phyloP scores from a whole-genome alignment of 805 yeast genomes.

The Ogataea ramenticola region DNA sequence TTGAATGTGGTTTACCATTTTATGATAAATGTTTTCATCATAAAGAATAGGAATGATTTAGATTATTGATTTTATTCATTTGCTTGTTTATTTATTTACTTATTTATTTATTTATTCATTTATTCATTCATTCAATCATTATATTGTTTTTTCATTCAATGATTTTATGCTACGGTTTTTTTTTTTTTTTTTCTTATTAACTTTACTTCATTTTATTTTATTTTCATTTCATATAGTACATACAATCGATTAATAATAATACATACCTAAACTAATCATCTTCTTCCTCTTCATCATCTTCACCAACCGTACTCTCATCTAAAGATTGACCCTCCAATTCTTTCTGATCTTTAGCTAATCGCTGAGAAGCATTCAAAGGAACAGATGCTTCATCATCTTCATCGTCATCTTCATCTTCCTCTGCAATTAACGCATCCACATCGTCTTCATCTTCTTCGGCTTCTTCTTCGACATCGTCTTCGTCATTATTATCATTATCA shows the following conservation, averaged over 20 bases:
- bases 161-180: too few relatives aligned
- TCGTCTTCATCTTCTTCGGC: constrained; percentile 3
- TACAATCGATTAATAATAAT: too few relatives aligned
- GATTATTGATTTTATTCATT: too few relatives aligned
- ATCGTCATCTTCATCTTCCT: constrained; percentile 10
- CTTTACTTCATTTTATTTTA: not conserved
- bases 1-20: constrained; percentile 48
- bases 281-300: constrained; percentile 9
- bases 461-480: constrained; percentile 3
- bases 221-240: not conserved
- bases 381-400: constrained; percentile 8
- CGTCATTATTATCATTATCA: not conserved
- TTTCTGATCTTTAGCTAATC: constrained; percentile 16
- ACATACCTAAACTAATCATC: constrained; percentile 2
- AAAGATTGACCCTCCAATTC: constrained; percentile 18
- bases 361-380: constrained; percentile 10
- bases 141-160: too few relatives aligned
- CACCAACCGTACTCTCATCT: constrained; percentile 4
- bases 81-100: too few relatives aligned
- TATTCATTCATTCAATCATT: too few relatives aligned
- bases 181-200: too few relatives aligned
- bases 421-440: constrained; percentile 6
- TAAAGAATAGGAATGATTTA: not conserved
- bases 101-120: too few relatives aligned
- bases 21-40: constrained; percentile 31